Evolutionary conservation across 305 asterid species (phyloP), one percentile per base, ranked within the genome.

Genomic region (Fraxinus sp.): DNA sequence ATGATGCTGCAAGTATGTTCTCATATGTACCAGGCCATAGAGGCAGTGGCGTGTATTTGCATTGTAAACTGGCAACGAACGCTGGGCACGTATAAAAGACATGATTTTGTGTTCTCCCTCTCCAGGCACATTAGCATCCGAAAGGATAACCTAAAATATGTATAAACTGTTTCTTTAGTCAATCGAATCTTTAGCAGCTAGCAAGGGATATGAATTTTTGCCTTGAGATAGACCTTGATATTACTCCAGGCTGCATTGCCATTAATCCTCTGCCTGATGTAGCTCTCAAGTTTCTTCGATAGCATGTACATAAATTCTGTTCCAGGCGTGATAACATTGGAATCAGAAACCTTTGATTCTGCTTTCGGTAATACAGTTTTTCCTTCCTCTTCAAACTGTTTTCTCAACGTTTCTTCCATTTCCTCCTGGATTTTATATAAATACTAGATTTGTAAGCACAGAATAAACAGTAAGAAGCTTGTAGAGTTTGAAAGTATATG

Each of bases 21-120:
- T 72, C 6, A 20, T 24, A 35, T 20, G 18, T 91, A 92, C 94
- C 93, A 84, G 62, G n/a, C 97, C 97, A 70, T 92, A 90, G 2
- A 91, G 82, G 80, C 95, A 90, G 55, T 92, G 97, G 32, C 79
- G 86, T 0, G 91, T 90, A 62, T 92, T 92, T 0, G 91, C 93
- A 77, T 91, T 86, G 75, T 91, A 92, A 26, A 79, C 93, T 2
- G 87, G 84, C 3, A 59, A 81, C 8, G 86, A 22, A 0, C 95
- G 85, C 57, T 92, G 97, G 5, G 88, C 84, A 13, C 92, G 85
- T 13, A 92, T 87, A 41, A 89, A 92, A 0, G 92, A 84, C 91
- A 90, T 91, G n/a, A 92, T 91, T 62, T 92, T 92, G 81, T 92
- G 97, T 30, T 92, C 97, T 24, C 97, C 94, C 80, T 91, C 97